A percentile compares a stretch with the other conserved stretches of the same genome.
phyloP scores from a whole-genome alignment of 306 rosid genomes.

The Biancaea sappan region DNA sequence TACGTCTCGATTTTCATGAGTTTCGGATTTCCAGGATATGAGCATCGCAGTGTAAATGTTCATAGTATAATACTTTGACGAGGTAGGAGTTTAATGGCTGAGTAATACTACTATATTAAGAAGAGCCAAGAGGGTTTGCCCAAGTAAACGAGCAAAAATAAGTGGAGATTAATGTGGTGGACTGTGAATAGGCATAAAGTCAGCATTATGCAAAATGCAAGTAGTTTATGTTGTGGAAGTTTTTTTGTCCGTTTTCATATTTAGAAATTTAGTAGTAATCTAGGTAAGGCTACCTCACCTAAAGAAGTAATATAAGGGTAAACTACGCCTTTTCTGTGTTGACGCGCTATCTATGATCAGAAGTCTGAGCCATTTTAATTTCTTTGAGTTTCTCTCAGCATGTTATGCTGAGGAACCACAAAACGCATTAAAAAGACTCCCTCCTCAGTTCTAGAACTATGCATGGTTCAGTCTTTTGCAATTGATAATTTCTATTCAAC shows the following conservation, averaged over 20 bases:
- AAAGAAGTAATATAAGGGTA: neutral
- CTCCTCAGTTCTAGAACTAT: neutral
- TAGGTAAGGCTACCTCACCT: neutral
- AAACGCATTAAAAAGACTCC: neutral
- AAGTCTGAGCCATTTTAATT: neutral
- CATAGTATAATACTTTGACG: neutral
- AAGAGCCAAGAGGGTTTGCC: too few species aligned
- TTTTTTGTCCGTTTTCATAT: too few species aligned
- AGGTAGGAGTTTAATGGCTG: neutral
- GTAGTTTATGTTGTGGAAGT: too few species aligned
- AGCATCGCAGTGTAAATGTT: neutral
- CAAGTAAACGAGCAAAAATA: too few species aligned
- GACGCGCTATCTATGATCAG: neutral
- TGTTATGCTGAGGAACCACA: neutral
- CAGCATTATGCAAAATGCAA: too few species aligned
- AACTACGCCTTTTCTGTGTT: neutral
- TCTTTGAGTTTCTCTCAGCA: neutral
- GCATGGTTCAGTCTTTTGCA: neutral
- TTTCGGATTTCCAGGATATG: constrained; percentile 5
- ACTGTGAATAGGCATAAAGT: constrained; percentile 7
- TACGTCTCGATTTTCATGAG: constrained; percentile 28
- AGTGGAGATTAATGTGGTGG: neutral
- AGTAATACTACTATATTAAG: too few species aligned
- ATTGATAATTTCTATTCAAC: neutral
- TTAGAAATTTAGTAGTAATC: neutral